A percentile compares a stretch with the other conserved stretches of the same genome.
Evolutionary conservation across 2,329 filamentous ascomycete species (phyloP).

Genomic region (Aspergillus calidoustus): DNA sequence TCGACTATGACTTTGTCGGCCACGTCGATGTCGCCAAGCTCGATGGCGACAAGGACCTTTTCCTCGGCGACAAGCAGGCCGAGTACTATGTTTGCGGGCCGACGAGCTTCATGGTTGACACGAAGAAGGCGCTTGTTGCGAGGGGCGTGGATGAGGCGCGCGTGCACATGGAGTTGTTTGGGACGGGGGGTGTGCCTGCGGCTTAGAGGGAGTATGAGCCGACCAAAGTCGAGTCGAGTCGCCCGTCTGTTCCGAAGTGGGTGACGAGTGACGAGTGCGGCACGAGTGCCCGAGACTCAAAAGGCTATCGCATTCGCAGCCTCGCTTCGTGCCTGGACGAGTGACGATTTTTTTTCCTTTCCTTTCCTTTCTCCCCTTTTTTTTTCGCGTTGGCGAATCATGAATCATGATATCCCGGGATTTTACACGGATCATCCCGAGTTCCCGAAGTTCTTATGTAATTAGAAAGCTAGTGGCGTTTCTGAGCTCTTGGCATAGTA

Average conservation of each 20-base stretch:
- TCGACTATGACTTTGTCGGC: constrained; percentile 64
- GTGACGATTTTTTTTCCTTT: not conserved
- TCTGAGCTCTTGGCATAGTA: not conserved
- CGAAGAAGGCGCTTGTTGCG: constrained; percentile 57
- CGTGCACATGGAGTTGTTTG: constrained; percentile 71
- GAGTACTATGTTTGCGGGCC: constrained; percentile 77
- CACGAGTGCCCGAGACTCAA: no score
- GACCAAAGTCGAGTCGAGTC: no score
- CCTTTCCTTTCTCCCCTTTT: no score
- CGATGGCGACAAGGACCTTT: constrained; percentile 59
- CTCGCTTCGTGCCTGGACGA: no score
- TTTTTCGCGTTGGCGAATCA: not conserved
- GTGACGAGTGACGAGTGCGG: not conserved
- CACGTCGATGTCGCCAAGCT: constrained; percentile 63
- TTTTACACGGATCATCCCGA: not conserved
- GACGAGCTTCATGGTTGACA: constrained; percentile 68
- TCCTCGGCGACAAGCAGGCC: constrained; percentile 57
- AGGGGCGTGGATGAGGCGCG: constrained; percentile 63
- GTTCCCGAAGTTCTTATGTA: constrained; percentile 2
- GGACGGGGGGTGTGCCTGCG: constrained; percentile 53
- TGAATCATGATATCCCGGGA: not conserved
- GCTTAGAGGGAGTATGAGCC: not conserved
- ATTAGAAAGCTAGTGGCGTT: not conserved
- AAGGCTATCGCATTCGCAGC: no score
- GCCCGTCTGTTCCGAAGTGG: no score